Conservation (phyloP, 2,329 filamentous ascomycete genomes). For the Fusarium subtropicale region DNA sequence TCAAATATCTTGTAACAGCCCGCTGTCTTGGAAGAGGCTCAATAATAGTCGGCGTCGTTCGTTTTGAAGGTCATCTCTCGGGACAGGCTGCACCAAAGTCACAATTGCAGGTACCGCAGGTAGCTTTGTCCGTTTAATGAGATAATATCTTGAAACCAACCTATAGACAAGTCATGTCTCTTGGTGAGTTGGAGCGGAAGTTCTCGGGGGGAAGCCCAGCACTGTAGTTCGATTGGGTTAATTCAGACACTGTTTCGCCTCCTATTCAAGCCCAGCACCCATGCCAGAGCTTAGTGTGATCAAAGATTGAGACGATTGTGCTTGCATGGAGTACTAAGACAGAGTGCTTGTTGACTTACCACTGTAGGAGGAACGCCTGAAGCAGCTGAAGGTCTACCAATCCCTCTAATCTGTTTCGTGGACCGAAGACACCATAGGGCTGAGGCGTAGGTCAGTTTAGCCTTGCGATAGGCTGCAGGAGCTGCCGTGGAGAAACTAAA, state of each 20-base stretch:
- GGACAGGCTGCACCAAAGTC: not conserved
- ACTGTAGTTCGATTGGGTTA: not conserved
- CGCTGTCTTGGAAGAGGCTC: not conserved
- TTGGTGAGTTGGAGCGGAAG: not conserved
- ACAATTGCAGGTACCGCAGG: not conserved
- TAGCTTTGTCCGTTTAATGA: not conserved
- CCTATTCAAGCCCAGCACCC: not conserved
- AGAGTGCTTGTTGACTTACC: not conserved
- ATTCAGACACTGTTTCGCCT: not conserved
- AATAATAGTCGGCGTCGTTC: not conserved
- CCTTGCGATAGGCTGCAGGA: not conserved
- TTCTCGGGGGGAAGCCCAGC: not conserved
- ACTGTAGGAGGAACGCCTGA: not conserved
- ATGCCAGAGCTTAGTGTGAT: not conserved
- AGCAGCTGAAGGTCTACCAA: not conserved
- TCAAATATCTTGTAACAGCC: not conserved
- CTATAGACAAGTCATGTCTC: not conserved
- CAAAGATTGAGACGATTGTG: too few species aligned
- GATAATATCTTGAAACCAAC: not conserved
- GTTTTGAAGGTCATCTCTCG: not conserved
- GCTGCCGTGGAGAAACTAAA: not conserved
- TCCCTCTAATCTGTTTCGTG: not conserved
- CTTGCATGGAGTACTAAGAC: not conserved
- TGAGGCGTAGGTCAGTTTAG: not conserved
- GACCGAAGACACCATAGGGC: not conserved